Evolutionary conservation across 768 basidiomycete species (phyloP), one percentile per base, ranked within the genome.

Genomic region (Tubosaeta sp.): DNA sequence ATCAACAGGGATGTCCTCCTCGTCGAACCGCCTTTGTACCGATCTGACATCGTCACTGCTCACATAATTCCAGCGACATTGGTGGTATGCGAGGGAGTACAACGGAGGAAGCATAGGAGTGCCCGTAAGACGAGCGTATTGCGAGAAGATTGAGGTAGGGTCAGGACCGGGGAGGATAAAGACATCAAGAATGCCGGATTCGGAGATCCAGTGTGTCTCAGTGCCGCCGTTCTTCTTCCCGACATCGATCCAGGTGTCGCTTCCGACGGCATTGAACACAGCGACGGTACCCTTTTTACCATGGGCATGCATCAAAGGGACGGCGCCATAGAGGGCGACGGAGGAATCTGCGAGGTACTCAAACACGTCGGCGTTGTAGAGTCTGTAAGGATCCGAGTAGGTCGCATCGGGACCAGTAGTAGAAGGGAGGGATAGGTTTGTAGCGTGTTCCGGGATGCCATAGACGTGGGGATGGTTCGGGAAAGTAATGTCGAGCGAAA

Each of bases 11-110:
- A 97, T 91, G 60, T 95, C 89, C 38, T 87, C 90, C 59, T 95
- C 91, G 53, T 99, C 97, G 62, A 99, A 97, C 47, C 86, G 77
- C 63, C 74, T 79, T 69, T 95, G 88, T 9, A 98, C 92, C 5
- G 80, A 76, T 11, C 91, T 78, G 9, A 99, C 78, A 67, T 97
- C 97, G 11, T 88, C 83, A 26, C 90, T 85, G 71, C 85, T 90
- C 57, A 95, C 78, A 64, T 99, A 98, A 66, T 99, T 98, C 97
- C 97, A 98, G 33, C 97, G 77, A 67, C 95, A 98, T 67, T 98
- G 97, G 69, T 98, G 97, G 64, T 99, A 95, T 0, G 85, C 97
- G 52, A 97, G 76, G 26, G 91, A 83, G 84, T 91, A 97, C 17
- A 89, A 80, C 9, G 92, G 85, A 0, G 97, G 97, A n/a, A 99